Percentiles rank a stretch among this genome's conserved stretches.
Evolutionary conservation across 495 filamentous ascomycete species (phyloP).

Genomic region (Penicillium arizonense): DNA sequence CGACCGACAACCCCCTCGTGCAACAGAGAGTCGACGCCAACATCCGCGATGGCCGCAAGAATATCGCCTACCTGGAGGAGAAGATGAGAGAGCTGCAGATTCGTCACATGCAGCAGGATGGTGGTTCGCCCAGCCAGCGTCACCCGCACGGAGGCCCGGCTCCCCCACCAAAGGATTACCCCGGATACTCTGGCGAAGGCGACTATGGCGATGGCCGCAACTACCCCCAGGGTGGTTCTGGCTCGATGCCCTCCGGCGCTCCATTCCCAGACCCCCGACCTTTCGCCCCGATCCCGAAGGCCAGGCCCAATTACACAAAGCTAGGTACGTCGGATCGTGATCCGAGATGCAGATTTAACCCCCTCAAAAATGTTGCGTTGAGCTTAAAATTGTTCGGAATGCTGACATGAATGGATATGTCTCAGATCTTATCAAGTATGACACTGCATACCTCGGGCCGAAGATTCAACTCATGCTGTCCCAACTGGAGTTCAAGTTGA

Average conservation of each 20-base stretch:
- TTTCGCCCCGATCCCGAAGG: conserved; percentile 64
- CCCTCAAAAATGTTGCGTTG: conserved; percentile 2
- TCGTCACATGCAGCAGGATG: conserved; percentile 63
- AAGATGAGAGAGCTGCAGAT: conserved; percentile 84
- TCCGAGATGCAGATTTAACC: background rate
- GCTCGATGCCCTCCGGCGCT: conserved; percentile 79
- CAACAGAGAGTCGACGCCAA: conserved; percentile 85
- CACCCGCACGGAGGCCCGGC: conserved; percentile 39
- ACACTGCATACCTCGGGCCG: conserved; percentile 91
- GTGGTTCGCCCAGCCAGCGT: conserved; percentile 40
- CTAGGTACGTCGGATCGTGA: conserved; percentile 63
- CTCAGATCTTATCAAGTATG: conserved; percentile 96
- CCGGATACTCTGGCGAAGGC: conserved; percentile 48
- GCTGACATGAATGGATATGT: conserved; percentile 8
- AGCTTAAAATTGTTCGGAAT: conserved; percentile 10
- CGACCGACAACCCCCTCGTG: conserved; percentile 87
- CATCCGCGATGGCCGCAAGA: conserved; percentile 88
- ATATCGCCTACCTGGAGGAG: conserved; percentile 92
- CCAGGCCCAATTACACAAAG: conserved; percentile 89
- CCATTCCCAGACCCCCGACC: conserved; percentile 78
- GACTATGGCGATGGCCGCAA: conserved; percentile 55
- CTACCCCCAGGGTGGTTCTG: conserved; percentile 56
- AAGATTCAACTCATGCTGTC: conserved; percentile 99
- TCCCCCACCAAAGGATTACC: conserved; percentile 67
- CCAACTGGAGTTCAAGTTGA: conserved; percentile 97